phyloP scores from a whole-genome alignment of 2,329 filamentous ascomycete species.

The Penicillium palitans region DNA sequence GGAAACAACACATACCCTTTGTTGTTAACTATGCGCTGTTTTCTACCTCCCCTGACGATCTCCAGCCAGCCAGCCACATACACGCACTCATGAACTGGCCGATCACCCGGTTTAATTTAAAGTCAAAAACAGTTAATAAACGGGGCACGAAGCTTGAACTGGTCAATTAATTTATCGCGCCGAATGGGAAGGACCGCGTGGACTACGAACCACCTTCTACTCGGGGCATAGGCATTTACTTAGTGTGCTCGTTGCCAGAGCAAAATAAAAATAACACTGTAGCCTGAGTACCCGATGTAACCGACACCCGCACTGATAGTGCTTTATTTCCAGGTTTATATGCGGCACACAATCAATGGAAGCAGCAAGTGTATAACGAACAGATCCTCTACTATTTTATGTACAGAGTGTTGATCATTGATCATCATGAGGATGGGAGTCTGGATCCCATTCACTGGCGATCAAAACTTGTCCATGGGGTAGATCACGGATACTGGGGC shows the following conservation, averaged over 20 bases:
- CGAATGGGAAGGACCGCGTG: neutral
- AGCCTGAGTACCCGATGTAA: slow-evolving; percentile 1
- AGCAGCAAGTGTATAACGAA: neutral
- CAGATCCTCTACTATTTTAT: neutral
- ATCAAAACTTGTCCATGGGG: slow-evolving; percentile 4
- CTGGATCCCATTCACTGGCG: slow-evolving; percentile 6
- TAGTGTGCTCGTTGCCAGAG: neutral
- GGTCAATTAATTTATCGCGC: neutral
- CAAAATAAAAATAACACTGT: neutral
- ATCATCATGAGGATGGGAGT: neutral
- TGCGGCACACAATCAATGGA: neutral
- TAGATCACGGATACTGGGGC: slow-evolving; percentile 5
- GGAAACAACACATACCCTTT: neutral
- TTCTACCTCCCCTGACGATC: slow-evolving; percentile 9
- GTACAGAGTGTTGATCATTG: slow-evolving; percentile 2
- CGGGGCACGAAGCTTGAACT: neutral
- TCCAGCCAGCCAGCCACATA: neutral
- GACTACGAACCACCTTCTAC: neutral
- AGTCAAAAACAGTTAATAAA: neutral
- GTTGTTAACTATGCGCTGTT: slow-evolving; percentile 3
- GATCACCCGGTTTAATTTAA: slow-evolving; percentile 4
- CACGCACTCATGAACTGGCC: neutral
- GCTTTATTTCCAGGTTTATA: too few relatives aligned
- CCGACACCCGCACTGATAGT: neutral
- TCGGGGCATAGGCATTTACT: neutral